Base-by-base conservation (phyloP, 306 rosid species). In the Quercus robur region DNA sequence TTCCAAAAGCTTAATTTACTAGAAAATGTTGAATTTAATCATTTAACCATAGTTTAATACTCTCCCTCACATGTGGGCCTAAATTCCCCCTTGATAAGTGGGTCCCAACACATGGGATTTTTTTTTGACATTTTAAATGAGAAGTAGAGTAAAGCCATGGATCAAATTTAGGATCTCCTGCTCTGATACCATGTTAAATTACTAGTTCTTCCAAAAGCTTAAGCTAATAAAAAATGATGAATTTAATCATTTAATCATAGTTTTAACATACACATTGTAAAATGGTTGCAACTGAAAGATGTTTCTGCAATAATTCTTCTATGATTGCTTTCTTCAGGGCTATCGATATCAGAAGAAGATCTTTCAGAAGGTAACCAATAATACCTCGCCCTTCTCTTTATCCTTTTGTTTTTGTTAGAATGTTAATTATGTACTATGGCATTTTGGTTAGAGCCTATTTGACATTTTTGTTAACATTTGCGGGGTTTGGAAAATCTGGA, bases 261-360 rank as follows among this genome's bases (percentile, higher is more conserved):
- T 41, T 41, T 41, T 41, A 41, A 8, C 11, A 8, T 41, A 41
- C 46, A 41, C 46, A 41, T 41, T 75, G 80, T 56, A 15, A 64
- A 46, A 35, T 74, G 66, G 73, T 64, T 64, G 81, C 76, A 46
- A 76, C 80, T 19, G 41, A 73, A 49, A 82, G 77, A 57, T 86
- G 72, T 64, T 79, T 78, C 79, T 75, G 69, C 38, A 23, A 70
- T 46, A 28, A 61, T 77, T 82, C 38, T 75, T 61, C 63, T 78
- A 87, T 85, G 68, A 76, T 79, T 35, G 19, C 75, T 80, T 84
- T 82, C 61, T 23, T 79, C 94, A 95, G 99, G 98, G 98, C 21
- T 95, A 75, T 83, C 90, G 90, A 54, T 91, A 89, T 77, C 98
- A 90, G 83, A 93, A 91, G 93, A 91, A 90, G 84, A 81, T 91